Evolutionary conservation across 495 filamentous ascomycete genomes (phyloP).

Genomic region (Aspergillus avenaceus): DNA sequence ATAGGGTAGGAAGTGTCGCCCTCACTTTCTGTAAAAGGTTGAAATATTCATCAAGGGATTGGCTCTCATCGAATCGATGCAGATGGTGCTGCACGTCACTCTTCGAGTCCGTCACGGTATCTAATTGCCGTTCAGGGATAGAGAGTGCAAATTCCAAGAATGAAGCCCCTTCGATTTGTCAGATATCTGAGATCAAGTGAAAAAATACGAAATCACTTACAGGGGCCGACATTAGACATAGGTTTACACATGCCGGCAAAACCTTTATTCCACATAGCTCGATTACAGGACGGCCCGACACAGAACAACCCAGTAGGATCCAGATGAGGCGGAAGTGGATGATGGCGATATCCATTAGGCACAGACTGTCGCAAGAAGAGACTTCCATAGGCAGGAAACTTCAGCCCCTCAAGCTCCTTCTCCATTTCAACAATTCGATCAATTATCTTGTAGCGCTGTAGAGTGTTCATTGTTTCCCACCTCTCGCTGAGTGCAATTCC

Average conservation of each 20-base stretch:
- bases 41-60: slow-evolving; percentile 15
- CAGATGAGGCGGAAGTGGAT: slow-evolving; percentile 10
- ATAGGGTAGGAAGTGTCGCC: slow-evolving; percentile 5
- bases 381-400: slow-evolving; percentile 23
- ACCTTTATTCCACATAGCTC: slow-evolving; percentile 6
- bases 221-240: slow-evolving; percentile 10
- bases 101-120: background rate
- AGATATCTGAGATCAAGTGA: slow-evolving; percentile 5
- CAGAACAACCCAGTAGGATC: slow-evolving; percentile 12
- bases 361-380: slow-evolving; percentile 19
- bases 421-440: slow-evolving; percentile 23
- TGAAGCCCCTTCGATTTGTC: slow-evolving; percentile 8
- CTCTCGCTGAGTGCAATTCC: slow-evolving; percentile 16
- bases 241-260: background rate
- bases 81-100: slow-evolving; percentile 12
- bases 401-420: slow-evolving; percentile 17
- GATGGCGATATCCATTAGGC: slow-evolving; percentile 6
- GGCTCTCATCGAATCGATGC: slow-evolving; percentile 2
- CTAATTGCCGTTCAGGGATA: slow-evolving; percentile 8
- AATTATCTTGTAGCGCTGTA: slow-evolving; percentile 19
- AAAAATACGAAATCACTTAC: slow-evolving; percentile 5
- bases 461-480: slow-evolving; percentile 19
- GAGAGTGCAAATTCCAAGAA: slow-evolving; percentile 8
- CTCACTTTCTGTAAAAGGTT: slow-evolving; percentile 11
- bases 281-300: slow-evolving; percentile 16